These are phyloP conservation scores for Antitrichia curtipendula DNA, from an alignment of 225 moss, liverwort and hornwort species.

Conservation along the genomic window DNA sequence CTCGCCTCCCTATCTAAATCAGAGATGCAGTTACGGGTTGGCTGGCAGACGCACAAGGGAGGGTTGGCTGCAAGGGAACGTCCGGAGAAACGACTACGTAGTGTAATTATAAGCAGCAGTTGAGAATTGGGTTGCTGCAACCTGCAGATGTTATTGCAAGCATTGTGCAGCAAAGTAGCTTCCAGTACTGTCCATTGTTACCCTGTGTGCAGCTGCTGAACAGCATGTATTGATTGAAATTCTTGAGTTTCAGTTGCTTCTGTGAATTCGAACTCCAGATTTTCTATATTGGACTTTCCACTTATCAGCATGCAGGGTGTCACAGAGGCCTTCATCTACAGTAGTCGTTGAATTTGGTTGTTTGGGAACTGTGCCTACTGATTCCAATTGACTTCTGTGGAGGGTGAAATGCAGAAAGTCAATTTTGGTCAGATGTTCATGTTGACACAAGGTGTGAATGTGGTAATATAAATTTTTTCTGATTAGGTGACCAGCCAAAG, in stretches of 20 bases:
- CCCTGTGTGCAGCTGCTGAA: background rate
- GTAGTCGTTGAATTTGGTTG: no score
- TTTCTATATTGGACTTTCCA: background rate
- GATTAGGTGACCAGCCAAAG: no score
- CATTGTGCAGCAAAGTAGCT: background rate
- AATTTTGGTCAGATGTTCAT: no score
- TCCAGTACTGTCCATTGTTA: background rate
- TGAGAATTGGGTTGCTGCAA: slow-evolving; percentile 2
- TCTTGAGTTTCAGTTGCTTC: background rate
- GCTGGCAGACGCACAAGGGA: background rate
- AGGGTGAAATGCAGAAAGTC: no score
- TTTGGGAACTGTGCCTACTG: no score
- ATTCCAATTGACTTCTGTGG: no score
- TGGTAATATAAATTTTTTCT: no score
- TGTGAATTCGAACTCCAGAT: background rate
- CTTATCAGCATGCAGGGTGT: background rate
- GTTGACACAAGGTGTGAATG: no score
- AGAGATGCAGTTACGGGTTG: slow-evolving; percentile 1
- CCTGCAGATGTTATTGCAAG: background rate
- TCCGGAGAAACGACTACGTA: slow-evolving; percentile 18
- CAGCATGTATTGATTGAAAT: background rate
- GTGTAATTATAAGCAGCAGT: slow-evolving; percentile 18
- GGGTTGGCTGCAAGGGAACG: background rate
- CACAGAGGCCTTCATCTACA: background rate
- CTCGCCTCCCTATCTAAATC: slow-evolving; percentile 22